A percentile compares a stretch with the other conserved stretches of the same genome.
These are phyloP conservation scores for Coniochaeta prunicola DNA, from an alignment of 2,329 filamentous ascomycete genomes.

Conservation along the genomic window DNA sequence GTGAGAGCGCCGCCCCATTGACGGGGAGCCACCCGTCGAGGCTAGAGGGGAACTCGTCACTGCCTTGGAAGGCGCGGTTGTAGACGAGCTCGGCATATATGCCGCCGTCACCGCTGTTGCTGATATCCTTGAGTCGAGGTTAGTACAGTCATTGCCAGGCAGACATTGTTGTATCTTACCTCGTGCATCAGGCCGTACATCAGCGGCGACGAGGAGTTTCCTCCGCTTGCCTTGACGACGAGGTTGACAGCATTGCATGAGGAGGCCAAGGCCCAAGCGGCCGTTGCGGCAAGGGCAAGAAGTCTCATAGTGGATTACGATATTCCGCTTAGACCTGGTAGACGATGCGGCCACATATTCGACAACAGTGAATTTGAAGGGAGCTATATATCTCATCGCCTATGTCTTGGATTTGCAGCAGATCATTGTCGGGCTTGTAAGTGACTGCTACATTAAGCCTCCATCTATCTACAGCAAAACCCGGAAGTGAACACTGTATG, in stretches of 20 bases:
- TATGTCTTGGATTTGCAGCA: background rate
- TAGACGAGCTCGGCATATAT: slow-evolving; percentile 65
- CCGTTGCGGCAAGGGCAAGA: background rate
- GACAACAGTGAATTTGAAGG: background rate
- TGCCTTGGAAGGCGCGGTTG: slow-evolving; percentile 63
- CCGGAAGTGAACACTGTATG: background rate
- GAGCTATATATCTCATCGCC: background rate
- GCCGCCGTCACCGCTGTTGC: slow-evolving; percentile 64
- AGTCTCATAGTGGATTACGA: background rate
- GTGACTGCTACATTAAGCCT: background rate
- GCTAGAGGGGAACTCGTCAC: slow-evolving; percentile 30
- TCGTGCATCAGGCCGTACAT: slow-evolving; percentile 36
- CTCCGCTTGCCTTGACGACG: slow-evolving; percentile 15
- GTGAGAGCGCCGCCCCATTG: slow-evolving; percentile 33
- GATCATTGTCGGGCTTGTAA: background rate
- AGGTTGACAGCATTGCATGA: slow-evolving; percentile 1
- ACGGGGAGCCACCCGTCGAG: slow-evolving; percentile 38
- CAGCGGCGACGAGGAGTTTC: slow-evolving; percentile 28
- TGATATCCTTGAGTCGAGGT: slow-evolving; percentile 42
- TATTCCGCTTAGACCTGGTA: background rate
- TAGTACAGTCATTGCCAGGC: background rate
- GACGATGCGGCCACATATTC: background rate
- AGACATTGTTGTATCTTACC: slow-evolving; percentile 12
- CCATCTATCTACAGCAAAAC: background rate
- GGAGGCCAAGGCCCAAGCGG: slow-evolving; percentile 7